phyloP scores from a whole-genome alignment of 2,329 filamentous ascomycete genomes.

The Colletotrichum sp. region DNA sequence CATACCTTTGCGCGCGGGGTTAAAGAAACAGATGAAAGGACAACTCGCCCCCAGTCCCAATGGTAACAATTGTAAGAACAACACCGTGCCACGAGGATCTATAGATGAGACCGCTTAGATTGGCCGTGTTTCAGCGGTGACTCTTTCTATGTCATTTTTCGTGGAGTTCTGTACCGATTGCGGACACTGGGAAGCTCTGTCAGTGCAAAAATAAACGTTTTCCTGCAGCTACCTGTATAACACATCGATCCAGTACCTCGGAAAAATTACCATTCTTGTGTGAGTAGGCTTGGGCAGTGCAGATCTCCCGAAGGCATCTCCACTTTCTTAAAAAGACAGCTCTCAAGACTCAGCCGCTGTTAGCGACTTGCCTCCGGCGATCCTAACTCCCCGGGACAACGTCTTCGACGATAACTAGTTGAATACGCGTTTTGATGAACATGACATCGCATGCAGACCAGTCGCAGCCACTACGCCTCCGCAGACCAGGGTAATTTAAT shows the following conservation, averaged over 20 bases:
- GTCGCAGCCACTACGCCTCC: neutral
- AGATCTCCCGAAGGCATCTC: rapidly evolving
- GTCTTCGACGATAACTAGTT: rapidly evolving
- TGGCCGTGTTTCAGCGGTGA: too few species aligned
- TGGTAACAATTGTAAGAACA: too few species aligned
- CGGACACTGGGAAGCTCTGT: rapidly evolving
- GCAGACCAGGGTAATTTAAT: rapidly evolving
- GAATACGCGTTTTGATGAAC: neutral
- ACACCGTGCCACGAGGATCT: too few species aligned
- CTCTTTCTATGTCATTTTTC: rapidly evolving
- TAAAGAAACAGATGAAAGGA: too few species aligned
- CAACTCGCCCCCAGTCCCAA: too few species aligned
- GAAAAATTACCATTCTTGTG: neutral
- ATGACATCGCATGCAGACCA: neutral
- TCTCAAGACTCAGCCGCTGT: neutral
- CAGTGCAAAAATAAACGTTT: neutral
- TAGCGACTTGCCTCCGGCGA: neutral
- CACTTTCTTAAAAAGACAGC: neutral
- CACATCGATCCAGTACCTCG: rapidly evolving
- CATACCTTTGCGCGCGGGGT: too few species aligned
- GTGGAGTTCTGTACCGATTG: neutral
- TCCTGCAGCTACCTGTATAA: rapidly evolving
- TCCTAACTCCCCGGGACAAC: neutral
- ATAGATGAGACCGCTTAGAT: too few species aligned
- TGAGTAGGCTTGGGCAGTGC: neutral